Conservation (phyloP, 495 filamentous ascomycete species). For the Umbilicaria muhlenbergii region DNA sequence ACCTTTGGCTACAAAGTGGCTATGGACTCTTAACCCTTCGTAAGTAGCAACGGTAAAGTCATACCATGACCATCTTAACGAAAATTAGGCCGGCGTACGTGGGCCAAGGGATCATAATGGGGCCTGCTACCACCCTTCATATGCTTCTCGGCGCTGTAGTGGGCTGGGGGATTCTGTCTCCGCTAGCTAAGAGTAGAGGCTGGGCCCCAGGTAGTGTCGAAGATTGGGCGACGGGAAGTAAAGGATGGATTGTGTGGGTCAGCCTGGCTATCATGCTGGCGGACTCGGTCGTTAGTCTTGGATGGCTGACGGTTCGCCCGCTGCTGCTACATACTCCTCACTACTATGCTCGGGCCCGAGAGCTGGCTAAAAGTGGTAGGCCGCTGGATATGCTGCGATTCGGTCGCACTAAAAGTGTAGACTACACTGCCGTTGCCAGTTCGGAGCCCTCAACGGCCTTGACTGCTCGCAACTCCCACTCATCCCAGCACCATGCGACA, state of each 20-base stretch:
- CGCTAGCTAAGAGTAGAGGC: constrained; percentile 64
- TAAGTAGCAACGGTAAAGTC: too few species aligned
- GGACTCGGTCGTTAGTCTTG: constrained; percentile 77
- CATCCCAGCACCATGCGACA: constrained; percentile 4
- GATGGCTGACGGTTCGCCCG: constrained; percentile 58
- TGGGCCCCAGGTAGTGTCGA: constrained; percentile 81
- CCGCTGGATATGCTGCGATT: constrained; percentile 1
- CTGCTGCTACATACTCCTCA: constrained; percentile 27
- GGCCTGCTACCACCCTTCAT: constrained; percentile 78
- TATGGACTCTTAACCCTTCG: constrained; percentile 93
- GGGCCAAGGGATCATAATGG: constrained; percentile 68
- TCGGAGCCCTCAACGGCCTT: constrained; percentile 10
- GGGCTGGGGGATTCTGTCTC: constrained; percentile 85
- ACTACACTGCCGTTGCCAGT: constrained; percentile 26
- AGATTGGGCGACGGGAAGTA: constrained; percentile 81
- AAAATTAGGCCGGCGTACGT: constrained; percentile 56
- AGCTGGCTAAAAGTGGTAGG: constrained; percentile 13
- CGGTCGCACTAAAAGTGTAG: constrained; percentile 2
- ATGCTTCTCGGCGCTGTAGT: constrained; percentile 87
- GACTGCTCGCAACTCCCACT: not conserved
- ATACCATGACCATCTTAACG: too few species aligned
- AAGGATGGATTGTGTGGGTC: constrained; percentile 97
- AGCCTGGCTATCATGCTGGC: constrained; percentile 93
- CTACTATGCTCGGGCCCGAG: constrained; percentile 16
- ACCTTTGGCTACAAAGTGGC: constrained; percentile 59